Base-by-base conservation (phyloP, 2,329 filamentous ascomycete species). In the Sporothrix mexicana region DNA sequence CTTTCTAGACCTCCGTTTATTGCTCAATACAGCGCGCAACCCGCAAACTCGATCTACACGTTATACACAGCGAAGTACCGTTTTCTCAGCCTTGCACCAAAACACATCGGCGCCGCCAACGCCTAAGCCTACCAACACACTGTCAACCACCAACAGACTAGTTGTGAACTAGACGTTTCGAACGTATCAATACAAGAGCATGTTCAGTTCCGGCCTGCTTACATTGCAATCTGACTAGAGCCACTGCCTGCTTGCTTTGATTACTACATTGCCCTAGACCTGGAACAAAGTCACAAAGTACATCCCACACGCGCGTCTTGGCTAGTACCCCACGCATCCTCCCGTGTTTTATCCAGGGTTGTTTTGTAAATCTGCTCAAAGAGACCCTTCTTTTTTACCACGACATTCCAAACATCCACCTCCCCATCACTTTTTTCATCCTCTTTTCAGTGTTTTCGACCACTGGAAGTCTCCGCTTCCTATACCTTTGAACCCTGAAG, bases 311-410 rank as follows among this genome's bases (percentile, higher is more conserved):
- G 30, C 61, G 47, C 61, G 41, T 43, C 61, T 66, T 66, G 61
- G 61, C 61, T 20, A 64, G 23, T 36, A 66, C 41, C 41, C 61
- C 47, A 51, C 64, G 64, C 30, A 36, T 36, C 30, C 30, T 67
- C 23, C 64, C 64, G 64, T 51, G 64, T 67, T 51, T 25, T 36
- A 45, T 20, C 25, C 64, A 25, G 36, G 45, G 45, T 36, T 55
- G 66, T 53, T 69, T 55, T 69, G 66, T 69, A 69, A 69, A 69
- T 36, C 30, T 69, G 66, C 66, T 69, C 66, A 69, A 45, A n/a
- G 66, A 49, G 64, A 15, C 45, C 41, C 61, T 36, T 36, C 2
- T 36, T 36, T 36, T 36, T 36, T 5, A 36, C n/a, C n/a, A n/a
- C 30, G 7, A 36, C 30, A 36, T 6, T 36, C 30, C 30, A 36